Base-by-base conservation (phyloP, 2,329 filamentous ascomycete genomes). In the Penicillium sp. region DNA sequence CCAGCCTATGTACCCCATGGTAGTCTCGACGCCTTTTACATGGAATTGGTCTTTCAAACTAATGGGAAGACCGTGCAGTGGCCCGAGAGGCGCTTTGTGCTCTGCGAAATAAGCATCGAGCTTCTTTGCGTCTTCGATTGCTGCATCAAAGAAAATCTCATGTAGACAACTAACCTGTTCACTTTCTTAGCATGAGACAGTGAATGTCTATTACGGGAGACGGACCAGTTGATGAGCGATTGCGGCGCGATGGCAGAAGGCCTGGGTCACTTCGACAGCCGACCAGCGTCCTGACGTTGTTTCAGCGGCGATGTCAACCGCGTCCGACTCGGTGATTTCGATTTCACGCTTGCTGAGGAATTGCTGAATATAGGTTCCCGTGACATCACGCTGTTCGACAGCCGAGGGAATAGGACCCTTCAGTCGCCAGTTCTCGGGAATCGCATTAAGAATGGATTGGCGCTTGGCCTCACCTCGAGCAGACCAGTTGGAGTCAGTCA, bases 1-100 rank as follows among this genome's bases (percentile, higher is more conserved):
- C 78, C 83, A 85, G n/a, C 84, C 82, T 23, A 86, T 75, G 61
- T 86, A 87, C 12, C 83, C 84, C 76, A 86, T 86, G 65, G 71
- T 84, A 67, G 57, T 81, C 53, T 82, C 79, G 3, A 80, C 71
- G 1, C 77, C 78, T 64, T 76, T 70, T 6, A 78, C 66, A 44
- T 76, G 73, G 52, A 79, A 77, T 52, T 76, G 74, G 57, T 79
- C 77, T 54, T 79, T 80, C 29, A 79, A 57, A 44, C 75, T 84
- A 28, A 86, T 70, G 2, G 84, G 84, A 1, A 87, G 72, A 5
- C 85, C 85, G 60, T 87, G 85, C 0, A 88, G 74, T 2, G 84
- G 83, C 0, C 85, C 85, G 1, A 81, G 64, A 0, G 81, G 74
- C 51, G 65, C 69, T 9, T 72, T 71, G 54, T 77, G 67, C 16